These are phyloP conservation scores for Pleurotus salmoneostramineus DNA, from an alignment of 768 basidiomycete genomes.

Conservation along the genomic window DNA sequence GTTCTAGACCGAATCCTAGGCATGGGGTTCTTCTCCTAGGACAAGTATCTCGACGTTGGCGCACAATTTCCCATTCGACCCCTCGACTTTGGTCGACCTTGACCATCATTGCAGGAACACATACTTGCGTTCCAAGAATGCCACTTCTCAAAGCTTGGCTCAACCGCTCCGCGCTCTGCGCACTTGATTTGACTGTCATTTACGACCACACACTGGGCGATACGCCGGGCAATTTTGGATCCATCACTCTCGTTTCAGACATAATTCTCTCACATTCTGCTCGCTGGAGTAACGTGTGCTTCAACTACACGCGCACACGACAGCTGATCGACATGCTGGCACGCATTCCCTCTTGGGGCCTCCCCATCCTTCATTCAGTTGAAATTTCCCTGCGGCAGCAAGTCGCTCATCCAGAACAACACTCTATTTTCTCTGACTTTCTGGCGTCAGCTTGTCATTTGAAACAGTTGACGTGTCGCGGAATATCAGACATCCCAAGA, in stretches of 20 bases:
- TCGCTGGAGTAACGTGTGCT: slow-evolving; percentile 1
- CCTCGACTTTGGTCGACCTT: slow-evolving; percentile 1
- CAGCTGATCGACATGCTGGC: background rate
- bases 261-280: background rate
- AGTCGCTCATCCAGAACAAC: background rate
- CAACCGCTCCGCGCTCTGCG: background rate
- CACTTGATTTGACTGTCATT: background rate
- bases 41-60: slow-evolving; percentile 1
- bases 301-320: slow-evolving; percentile 1
- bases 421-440: background rate
- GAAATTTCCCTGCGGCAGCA: slow-evolving; percentile 2
- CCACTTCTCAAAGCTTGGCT: slow-evolving; percentile 4
- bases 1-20: background rate
- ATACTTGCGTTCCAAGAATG: slow-evolving; percentile 1
- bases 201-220: background rate
- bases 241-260: background rate
- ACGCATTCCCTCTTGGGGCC: slow-evolving; percentile 3
- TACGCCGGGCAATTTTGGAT: background rate
- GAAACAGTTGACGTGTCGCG: background rate
- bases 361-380: background rate
- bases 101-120: background rate
- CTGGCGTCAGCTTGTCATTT: background rate
- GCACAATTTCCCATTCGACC: background rate
- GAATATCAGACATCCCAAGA: background rate
- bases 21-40: background rate